Conservation (phyloP, 208 protist species). For the Wallacemonas collosoma region DNA sequence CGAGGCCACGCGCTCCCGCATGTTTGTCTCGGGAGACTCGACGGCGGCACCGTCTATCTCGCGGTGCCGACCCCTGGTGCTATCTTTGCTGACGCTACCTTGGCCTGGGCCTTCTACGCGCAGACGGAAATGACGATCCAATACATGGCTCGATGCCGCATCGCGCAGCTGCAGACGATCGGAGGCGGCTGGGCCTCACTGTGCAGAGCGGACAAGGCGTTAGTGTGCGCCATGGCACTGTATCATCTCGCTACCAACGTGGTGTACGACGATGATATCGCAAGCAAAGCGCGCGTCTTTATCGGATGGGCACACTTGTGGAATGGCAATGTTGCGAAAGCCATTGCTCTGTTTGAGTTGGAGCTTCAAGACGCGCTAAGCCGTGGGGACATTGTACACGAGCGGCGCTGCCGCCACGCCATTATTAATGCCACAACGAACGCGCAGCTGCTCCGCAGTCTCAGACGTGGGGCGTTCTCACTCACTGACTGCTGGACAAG, state of each 20-base stretch:
- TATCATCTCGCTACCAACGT: constrained; percentile 30
- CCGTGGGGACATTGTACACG: constrained; percentile 41
- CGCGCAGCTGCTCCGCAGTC: constrained; percentile 14
- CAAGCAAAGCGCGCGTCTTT: constrained; percentile 66
- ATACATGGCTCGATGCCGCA: constrained; percentile 40
- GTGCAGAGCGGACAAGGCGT: constrained; percentile 52
- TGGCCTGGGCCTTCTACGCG: constrained; percentile 42
- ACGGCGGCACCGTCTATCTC: constrained; percentile 23
- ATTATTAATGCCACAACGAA: constrained; percentile 48
- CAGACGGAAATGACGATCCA: constrained; percentile 51
- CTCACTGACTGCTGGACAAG: constrained; percentile 42
- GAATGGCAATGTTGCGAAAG: constrained; percentile 41
- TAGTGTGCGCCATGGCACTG: constrained; percentile 57
- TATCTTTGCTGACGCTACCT: constrained; percentile 39
- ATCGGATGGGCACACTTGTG: constrained; percentile 75
- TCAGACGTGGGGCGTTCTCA: constrained; percentile 27
- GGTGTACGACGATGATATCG: constrained; percentile 44
- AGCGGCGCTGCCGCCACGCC: constrained; percentile 61
- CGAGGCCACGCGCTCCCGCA: background rate
- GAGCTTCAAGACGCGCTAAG: constrained; percentile 33
- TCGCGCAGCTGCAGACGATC: constrained; percentile 66
- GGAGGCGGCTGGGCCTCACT: constrained; percentile 83
- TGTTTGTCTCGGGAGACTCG: constrained; percentile 7
- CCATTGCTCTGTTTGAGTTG: constrained; percentile 41
- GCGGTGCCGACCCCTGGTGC: constrained; percentile 37